These are phyloP conservation scores for Brassica incana DNA, from an alignment of 345 rosid genomes.

Conservation along the genomic window DNA sequence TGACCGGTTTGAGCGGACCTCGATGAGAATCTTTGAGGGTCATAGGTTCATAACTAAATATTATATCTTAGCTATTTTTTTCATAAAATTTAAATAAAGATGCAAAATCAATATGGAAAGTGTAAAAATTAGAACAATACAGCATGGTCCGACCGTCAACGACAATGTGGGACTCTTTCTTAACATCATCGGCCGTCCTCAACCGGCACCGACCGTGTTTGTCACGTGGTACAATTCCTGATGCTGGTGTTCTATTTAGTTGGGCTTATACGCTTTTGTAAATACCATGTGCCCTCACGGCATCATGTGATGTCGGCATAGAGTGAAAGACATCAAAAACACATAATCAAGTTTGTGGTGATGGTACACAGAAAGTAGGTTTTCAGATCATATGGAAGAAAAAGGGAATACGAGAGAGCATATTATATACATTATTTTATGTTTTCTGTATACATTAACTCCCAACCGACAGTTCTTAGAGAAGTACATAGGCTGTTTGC, in stretches of 20 bases:
- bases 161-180: slow-evolving; percentile 33
- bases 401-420: not conserved
- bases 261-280: not conserved
- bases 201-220: slow-evolving; percentile 15
- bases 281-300: slow-evolving; percentile 4
- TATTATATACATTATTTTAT: slow-evolving; percentile 26
- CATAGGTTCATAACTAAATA: not conserved
- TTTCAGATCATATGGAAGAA: slow-evolving; percentile 4
- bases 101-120: not conserved
- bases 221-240: slow-evolving; percentile 29
- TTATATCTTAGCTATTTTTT: not conserved
- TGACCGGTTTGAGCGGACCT: slow-evolving; percentile 19
- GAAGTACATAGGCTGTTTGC: slow-evolving; percentile 24
- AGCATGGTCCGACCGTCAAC: slow-evolving; percentile 43
- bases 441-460: slow-evolving; percentile 31
- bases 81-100: not conserved
- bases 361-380: not conserved
- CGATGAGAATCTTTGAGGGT: slow-evolving; percentile 24
- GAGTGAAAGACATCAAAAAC: slow-evolving; percentile 8
- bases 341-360: not conserved
- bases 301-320: slow-evolving; percentile 18
- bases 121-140: slow-evolving; percentile 2
- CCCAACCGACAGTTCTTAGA: slow-evolving; percentile 21
- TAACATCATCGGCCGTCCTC: slow-evolving; percentile 8
- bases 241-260: not conserved